Conservation (phyloP, 495 filamentous ascomycete genomes). For the Sordaria brevicollis region DNA sequence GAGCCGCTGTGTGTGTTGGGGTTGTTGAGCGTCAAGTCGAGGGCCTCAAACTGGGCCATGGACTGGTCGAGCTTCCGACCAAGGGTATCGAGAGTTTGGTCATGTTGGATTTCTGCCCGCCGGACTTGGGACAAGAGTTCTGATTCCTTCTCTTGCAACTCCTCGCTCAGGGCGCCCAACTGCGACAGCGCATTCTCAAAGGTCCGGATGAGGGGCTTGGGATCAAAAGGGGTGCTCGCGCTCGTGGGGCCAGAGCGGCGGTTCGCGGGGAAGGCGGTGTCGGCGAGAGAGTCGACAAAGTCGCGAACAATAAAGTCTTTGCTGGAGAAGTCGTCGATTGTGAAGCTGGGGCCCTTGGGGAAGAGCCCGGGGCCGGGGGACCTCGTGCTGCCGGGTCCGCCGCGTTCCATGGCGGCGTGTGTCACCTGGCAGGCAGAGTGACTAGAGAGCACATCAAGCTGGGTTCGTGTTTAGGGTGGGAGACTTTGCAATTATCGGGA, state of each 20-base stretch:
- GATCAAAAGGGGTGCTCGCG: conserved; percentile 74
- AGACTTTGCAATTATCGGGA: background rate
- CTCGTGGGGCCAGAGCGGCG: conserved; percentile 62
- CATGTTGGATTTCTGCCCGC: conserved; percentile 84
- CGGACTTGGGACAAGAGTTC: conserved; percentile 83
- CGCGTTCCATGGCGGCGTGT: conserved; percentile 33
- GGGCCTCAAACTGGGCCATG: conserved; percentile 77
- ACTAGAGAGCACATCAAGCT: conserved; percentile 7
- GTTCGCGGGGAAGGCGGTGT: conserved; percentile 60
- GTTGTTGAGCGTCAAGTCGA: conserved; percentile 69
- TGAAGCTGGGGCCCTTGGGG: conserved; percentile 69
- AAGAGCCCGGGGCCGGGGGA: conserved; percentile 69
- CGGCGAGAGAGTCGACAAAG: conserved; percentile 89
- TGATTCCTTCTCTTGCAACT: conserved; percentile 76
- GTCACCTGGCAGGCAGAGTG: conserved; percentile 8
- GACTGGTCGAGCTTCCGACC: conserved; percentile 83
- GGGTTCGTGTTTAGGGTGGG: background rate
- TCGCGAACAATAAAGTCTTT: conserved; percentile 97
- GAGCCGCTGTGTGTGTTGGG: conserved; percentile 17
- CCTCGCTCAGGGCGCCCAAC: conserved; percentile 70
- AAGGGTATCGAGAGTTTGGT: conserved; percentile 73
- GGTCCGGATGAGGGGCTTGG: conserved; percentile 90
- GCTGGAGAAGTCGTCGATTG: conserved; percentile 77
- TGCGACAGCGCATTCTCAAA: conserved; percentile 78
- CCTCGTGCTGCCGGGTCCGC: conserved; percentile 38